Evolutionary conservation across 176 grass and related monocot species (phyloP), one percentile per base, ranked within the genome.

Genomic region (Musa troglodytarum): DNA sequence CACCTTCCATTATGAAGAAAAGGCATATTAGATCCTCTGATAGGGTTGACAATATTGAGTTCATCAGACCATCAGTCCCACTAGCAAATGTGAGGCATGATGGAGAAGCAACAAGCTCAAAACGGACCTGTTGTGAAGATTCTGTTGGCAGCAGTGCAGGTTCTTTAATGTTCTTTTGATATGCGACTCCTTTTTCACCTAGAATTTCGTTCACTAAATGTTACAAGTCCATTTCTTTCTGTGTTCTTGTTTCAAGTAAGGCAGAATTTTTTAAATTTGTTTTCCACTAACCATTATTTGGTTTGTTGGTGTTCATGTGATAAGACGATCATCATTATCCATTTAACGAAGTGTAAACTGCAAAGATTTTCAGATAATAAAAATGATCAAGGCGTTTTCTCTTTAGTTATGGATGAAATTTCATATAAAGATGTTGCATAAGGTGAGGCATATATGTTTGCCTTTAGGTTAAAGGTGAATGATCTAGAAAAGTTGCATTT

Each of bases 131-230:
- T 53, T 62, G 52, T 22, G 68, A 54, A 54, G 65, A 66, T 17
- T 71, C 80, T 76, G 14, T 56, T 26, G 53, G n/a, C 51, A 81
- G 80, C 78, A 81, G 29, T 76, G 69, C 77, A 92, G 89, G 89
- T 92, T 43, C 54, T 49, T 49, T 43, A 43, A 63, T 72, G 63
- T 89, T 91, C 49, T 83, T 79, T 65, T 22, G 23, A 43, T 28
- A 43, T 43, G 34, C 34, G 34, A 43, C 34, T 43, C 34, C 34
- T 43, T 21, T 24, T 21, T 26, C 11, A 12, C 63, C 12, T 74
- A 0, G 21, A 2, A 12, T 65, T 11, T 14, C 63, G 11, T 65
- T 65, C 24, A 22, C 25, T 22, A 24, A 28, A 2, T 22, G 21
- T 65, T 13, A 11, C 12, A 14, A 65, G 10, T 22, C 12, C 24